Conservation (phyloP, 1,139 yeast genomes). For the Geotrichum reessii region DNA sequence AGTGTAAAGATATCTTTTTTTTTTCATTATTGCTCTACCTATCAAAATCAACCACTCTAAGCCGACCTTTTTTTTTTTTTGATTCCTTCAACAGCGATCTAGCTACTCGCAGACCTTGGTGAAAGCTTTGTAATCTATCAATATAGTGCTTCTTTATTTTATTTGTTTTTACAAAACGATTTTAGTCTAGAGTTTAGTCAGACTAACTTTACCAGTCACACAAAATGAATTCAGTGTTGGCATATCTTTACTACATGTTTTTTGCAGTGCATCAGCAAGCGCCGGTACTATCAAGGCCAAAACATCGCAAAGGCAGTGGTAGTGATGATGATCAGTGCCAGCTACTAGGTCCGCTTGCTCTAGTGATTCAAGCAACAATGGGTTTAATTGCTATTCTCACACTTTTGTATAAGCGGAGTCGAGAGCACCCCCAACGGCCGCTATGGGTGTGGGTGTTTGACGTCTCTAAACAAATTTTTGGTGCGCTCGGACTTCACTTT, state of each 20-base stretch:
- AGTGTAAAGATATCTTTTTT: too few species aligned
- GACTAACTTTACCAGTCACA: not conserved
- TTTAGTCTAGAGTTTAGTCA: too few species aligned
- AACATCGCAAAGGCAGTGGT: not conserved
- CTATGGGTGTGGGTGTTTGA: slow-evolving; percentile 88
- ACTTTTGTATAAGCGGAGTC: slow-evolving; percentile 65
- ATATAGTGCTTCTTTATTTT: not conserved
- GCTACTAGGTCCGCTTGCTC: slow-evolving; percentile 42
- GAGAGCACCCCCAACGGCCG: slow-evolving; percentile 80
- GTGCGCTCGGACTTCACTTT: slow-evolving; percentile 78
- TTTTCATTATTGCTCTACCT: too few species aligned
- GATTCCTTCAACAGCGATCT: too few species aligned
- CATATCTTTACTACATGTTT: not conserved
- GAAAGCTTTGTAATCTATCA: too few species aligned
- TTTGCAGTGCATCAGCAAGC: not conserved
- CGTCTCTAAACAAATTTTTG: slow-evolving; percentile 81
- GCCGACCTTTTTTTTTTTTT: too few species aligned
- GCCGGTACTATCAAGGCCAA: slow-evolving; percentile 8
- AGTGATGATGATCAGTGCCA: slow-evolving; percentile 31
- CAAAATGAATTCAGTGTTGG: not conserved
- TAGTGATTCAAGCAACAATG: slow-evolving; percentile 41
- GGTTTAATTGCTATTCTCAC: slow-evolving; percentile 74
- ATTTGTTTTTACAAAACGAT: not conserved
- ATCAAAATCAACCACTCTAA: too few species aligned
- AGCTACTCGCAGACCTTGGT: too few species aligned